Conservation (phyloP, 2,329 filamentous ascomycete genomes). For the Xylariaceae sp. region DNA sequence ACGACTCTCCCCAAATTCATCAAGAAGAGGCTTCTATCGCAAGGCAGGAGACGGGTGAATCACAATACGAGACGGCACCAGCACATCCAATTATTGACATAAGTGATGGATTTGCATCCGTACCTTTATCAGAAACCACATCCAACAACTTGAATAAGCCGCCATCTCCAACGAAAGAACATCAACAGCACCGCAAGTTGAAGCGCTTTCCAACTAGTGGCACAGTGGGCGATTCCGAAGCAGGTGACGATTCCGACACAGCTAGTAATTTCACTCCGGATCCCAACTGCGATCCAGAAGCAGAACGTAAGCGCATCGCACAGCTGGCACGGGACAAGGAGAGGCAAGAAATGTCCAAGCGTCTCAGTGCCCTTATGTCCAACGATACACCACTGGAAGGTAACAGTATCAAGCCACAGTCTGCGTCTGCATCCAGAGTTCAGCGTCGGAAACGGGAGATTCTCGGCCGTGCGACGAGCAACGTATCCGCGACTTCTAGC, state of each 20-base stretch:
- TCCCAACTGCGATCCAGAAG: constrained; percentile 10
- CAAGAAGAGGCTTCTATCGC: neutral
- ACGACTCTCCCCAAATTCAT: constrained; percentile 25
- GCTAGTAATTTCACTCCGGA: constrained; percentile 8
- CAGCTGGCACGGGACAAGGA: constrained; percentile 17
- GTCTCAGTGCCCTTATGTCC: constrained; percentile 24
- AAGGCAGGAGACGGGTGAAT: constrained; percentile 17
- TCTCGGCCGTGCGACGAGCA: constrained; percentile 56
- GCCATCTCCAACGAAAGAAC: constrained; percentile 29
- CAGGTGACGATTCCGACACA: constrained; percentile 27
- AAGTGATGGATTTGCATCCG: constrained; percentile 24
- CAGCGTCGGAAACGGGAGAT: constrained; percentile 44
- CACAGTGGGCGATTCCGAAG: constrained; percentile 44
- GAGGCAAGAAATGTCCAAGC: constrained; percentile 25
- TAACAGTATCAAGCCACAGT: constrained; percentile 15
- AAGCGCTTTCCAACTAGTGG: constrained; percentile 33
- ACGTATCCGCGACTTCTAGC: constrained; percentile 50
- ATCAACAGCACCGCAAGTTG: constrained; percentile 22
- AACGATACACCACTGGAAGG: constrained; percentile 9
- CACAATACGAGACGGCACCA: constrained; percentile 39
- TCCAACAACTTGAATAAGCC: constrained; percentile 41
- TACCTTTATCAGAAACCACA: constrained; percentile 40
- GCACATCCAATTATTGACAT: constrained; percentile 33
- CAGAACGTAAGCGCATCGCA: constrained; percentile 17
- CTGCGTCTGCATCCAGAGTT: constrained; percentile 14